phyloP scores from a whole-genome alignment of 495 filamentous ascomycete species.

The Trichoderma gamsii region DNA sequence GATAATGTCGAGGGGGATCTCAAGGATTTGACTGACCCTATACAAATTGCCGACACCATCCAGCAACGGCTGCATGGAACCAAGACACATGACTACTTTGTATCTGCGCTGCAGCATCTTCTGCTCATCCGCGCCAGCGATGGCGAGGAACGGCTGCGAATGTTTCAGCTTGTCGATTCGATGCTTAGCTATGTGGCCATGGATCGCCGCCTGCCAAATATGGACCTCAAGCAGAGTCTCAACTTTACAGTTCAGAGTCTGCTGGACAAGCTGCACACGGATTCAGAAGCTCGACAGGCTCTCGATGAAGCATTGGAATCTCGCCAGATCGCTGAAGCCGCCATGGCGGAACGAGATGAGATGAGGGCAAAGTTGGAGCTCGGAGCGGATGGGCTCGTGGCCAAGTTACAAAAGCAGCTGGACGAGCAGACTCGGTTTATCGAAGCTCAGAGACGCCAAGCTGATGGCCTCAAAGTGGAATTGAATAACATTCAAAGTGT shows the following conservation, averaged over 20 bases:
- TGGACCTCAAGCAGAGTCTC: conserved; percentile 94
- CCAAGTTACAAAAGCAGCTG: conserved; percentile 85
- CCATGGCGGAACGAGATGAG: conserved; percentile 93
- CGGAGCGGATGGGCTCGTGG: conserved; percentile 88
- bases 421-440: conserved; percentile 89
- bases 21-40: conserved; percentile 89
- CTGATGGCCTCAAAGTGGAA: conserved; percentile 80
- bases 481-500: conserved; percentile 79
- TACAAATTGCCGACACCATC: conserved; percentile 91
- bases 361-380: conserved; percentile 88
- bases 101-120: conserved; percentile 91
- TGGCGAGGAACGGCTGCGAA: conserved; percentile 82
- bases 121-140: conserved; percentile 90
- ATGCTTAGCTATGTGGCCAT: conserved; percentile 99
- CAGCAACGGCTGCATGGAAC: conserved; percentile 77
- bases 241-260: conserved; percentile 96
- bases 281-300: conserved; percentile 85
- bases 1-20: conserved; percentile 85
- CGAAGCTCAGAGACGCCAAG: conserved; percentile 78
- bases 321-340: conserved; percentile 87
- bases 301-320: conserved; percentile 85
- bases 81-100: conserved; percentile 88
- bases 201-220: conserved; percentile 91
- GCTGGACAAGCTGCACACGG: conserved; percentile 91
- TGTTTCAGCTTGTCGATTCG: conserved; percentile 96